Evolutionary conservation across 2,329 filamentous ascomycete genomes (phyloP).

Genomic region (Trichoderma breve): DNA sequence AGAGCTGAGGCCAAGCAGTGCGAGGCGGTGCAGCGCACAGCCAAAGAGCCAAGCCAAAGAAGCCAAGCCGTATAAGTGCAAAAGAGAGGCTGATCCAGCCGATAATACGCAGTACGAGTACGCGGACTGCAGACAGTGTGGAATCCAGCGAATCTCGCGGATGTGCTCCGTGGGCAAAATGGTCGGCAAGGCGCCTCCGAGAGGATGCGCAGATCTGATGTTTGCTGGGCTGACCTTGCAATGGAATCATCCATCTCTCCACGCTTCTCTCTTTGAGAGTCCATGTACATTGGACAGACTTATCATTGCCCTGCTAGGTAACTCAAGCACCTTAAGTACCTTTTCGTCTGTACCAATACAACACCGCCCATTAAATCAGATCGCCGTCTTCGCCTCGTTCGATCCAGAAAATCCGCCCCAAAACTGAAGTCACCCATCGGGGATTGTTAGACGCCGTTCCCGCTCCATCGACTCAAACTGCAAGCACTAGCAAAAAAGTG

Average conservation of each 20-base stretch:
- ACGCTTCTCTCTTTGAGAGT: not conserved
- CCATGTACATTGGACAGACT: not conserved
- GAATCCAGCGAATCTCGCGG: not conserved
- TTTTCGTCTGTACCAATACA: not conserved
- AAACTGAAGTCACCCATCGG: not conserved
- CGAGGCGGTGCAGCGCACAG: constrained; percentile 11
- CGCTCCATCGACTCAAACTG: not conserved
- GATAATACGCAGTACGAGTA: not conserved
- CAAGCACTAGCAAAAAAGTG: not conserved
- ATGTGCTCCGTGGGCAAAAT: not conserved
- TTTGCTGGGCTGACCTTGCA: constrained; percentile 5
- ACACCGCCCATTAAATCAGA: not conserved
- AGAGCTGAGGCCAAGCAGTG: not conserved
- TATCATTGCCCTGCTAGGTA: not conserved
- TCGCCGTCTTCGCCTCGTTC: constrained; percentile 5
- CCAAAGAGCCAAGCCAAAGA: not conserved
- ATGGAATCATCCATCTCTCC: not conserved
- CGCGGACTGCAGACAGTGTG: not conserved
- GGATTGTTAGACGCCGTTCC: not conserved
- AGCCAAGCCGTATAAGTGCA: not conserved
- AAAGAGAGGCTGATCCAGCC: not conserved
- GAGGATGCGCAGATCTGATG: constrained; percentile 13
- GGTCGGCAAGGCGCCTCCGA: constrained; percentile 8
- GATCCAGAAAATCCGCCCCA: not conserved
- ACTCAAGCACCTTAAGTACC: too few species aligned